A percentile compares a stretch with the other conserved stretches of the same genome.
These are phyloP conservation scores for Fistulifera pelliculosa DNA, from an alignment of 108 stramenopile species.

Conservation along the genomic window DNA sequence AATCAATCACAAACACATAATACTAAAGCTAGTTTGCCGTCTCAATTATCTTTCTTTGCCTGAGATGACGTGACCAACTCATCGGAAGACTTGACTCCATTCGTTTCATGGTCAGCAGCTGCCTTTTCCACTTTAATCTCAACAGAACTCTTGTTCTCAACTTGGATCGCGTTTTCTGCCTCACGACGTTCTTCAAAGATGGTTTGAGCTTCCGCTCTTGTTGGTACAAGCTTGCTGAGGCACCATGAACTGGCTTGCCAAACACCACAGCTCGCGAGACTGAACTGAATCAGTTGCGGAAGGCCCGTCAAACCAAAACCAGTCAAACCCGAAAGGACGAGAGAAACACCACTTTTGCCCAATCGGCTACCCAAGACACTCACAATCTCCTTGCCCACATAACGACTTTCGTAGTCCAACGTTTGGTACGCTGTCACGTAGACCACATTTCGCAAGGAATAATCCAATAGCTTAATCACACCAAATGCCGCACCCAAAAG, in stretches of 20 bases:
- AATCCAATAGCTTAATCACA: slow-evolving; percentile 57
- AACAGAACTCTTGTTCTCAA: neutral
- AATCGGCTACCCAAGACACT: slow-evolving; percentile 83
- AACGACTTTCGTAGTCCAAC: slow-evolving; percentile 68
- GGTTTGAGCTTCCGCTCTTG: slow-evolving; percentile 58
- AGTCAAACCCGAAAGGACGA: slow-evolving; percentile 64
- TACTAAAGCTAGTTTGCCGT: too few species aligned
- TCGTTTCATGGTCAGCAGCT: too few species aligned
- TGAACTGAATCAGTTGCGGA: slow-evolving; percentile 51
- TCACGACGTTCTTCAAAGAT: neutral
- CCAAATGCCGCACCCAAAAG: slow-evolving; percentile 33
- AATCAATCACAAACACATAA: too few species aligned
- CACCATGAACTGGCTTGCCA: slow-evolving; percentile 64
- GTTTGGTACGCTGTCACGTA: slow-evolving; percentile 73
- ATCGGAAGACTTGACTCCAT: too few species aligned
- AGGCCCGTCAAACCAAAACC: slow-evolving; percentile 41
- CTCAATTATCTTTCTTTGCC: too few species aligned
- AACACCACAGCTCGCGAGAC: slow-evolving; percentile 33
- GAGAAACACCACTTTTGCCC: slow-evolving; percentile 63
- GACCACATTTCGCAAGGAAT: slow-evolving; percentile 59
- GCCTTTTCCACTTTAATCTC: too few species aligned
- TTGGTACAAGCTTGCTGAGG: slow-evolving; percentile 64
- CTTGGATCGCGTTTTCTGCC: neutral
- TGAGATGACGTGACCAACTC: too few species aligned
- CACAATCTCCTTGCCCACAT: slow-evolving; percentile 78